phyloP scores from a whole-genome alignment of 495 filamentous ascomycete species.

The Penicillium roqueforti region DNA sequence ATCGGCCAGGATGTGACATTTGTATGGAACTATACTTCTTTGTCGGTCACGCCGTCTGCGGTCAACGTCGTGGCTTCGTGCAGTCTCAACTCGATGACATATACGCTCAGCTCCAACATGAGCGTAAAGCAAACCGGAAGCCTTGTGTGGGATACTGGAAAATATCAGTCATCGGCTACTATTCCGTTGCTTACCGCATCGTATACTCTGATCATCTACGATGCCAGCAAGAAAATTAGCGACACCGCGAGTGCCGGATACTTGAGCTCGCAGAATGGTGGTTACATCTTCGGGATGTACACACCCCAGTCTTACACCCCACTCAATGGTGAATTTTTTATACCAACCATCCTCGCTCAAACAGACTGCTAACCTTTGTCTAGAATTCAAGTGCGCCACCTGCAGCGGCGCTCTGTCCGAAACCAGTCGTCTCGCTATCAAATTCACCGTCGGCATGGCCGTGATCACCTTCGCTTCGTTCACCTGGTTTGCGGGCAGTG shows the following conservation, averaged over 20 bases:
- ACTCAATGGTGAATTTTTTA: slow-evolving; percentile 49
- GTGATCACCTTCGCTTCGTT: slow-evolving; percentile 75
- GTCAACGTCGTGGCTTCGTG: slow-evolving; percentile 81
- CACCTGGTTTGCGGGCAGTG: slow-evolving; percentile 78
- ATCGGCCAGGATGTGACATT: slow-evolving; percentile 83
- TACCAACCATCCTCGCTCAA: not conserved
- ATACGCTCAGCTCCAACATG: slow-evolving; percentile 65
- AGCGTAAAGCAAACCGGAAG: slow-evolving; percentile 51
- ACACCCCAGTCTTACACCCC: slow-evolving; percentile 59
- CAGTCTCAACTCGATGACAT: slow-evolving; percentile 58
- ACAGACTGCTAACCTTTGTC: slow-evolving; percentile 16
- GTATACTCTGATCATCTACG: slow-evolving; percentile 83
- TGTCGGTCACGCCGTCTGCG: slow-evolving; percentile 69
- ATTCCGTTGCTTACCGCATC: slow-evolving; percentile 62
- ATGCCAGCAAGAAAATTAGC: slow-evolving; percentile 58
- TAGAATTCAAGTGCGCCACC: slow-evolving; percentile 59
- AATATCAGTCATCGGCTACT: slow-evolving; percentile 60
- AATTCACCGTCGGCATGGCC: slow-evolving; percentile 71
- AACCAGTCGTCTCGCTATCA: slow-evolving; percentile 62
- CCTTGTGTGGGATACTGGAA: slow-evolving; percentile 75
- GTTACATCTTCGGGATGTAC: slow-evolving; percentile 82
- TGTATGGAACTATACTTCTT: slow-evolving; percentile 91
- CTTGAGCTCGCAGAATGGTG: slow-evolving; percentile 56
- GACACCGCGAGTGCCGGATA: slow-evolving; percentile 68
- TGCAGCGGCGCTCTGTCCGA: slow-evolving; percentile 67